Conservation (phyloP, 495 filamentous ascomycete species). For the Acidiella bohemica region DNA sequence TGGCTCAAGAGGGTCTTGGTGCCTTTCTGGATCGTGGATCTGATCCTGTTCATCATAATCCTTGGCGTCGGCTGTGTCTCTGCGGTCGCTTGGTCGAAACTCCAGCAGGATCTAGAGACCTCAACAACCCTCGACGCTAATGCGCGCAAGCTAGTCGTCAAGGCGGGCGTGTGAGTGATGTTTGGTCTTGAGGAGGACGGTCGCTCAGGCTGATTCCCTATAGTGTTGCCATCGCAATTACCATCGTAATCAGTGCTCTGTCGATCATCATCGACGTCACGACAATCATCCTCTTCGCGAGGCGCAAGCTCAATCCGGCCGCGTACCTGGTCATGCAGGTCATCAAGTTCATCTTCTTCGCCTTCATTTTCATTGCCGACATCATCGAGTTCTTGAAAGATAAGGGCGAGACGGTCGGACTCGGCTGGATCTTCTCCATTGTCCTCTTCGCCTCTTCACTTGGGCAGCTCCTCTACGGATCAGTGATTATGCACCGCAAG, state of each 20-base stretch:
- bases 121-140: no score
- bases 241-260: conserved; percentile 8
- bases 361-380: conserved; percentile 17
- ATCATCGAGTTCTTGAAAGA: no score
- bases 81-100: no score
- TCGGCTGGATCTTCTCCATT: conserved; percentile 1
- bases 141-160: no score
- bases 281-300: conserved; percentile 24
- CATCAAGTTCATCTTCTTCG: conserved; percentile 25
- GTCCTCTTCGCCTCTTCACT: conserved; percentile 16
- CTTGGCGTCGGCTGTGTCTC: no score
- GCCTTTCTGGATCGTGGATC: conserved; percentile 28
- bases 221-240: conserved; percentile 10
- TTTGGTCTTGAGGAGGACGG: no score
- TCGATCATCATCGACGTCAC: conserved; percentile 23
- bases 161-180: no score
- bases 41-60: conserved; percentile 16
- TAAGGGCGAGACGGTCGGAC: conserved; percentile 1
- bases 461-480: conserved; percentile 27
- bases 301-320: conserved; percentile 23
- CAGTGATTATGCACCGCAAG: conserved; percentile 26
- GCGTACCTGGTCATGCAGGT: conserved; percentile 23
- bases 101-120: no score
- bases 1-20: conserved; percentile 28
- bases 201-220: no score